Evolutionary conservation across 1,139 yeast species (phyloP), one percentile per base, ranked within the genome.

Genomic region (Geotrichum phurueaensis): DNA sequence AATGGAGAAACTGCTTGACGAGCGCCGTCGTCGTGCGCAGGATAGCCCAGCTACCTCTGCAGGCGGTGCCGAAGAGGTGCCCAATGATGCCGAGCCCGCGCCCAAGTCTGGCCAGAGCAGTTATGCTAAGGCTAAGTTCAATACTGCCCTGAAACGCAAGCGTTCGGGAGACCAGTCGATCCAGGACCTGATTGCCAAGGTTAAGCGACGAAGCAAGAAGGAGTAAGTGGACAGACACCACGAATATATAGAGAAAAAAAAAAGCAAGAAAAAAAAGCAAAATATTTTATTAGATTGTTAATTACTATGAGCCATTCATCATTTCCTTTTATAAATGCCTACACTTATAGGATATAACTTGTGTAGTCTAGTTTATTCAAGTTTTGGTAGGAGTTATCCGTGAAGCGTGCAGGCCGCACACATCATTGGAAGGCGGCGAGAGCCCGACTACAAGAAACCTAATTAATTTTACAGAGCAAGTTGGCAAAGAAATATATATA

Each of bases 1-100:
- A 27, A 91, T 92, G 96, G 86, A 86, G 71, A 81, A 86, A 73
- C 83, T 94, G 58, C 76, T 91, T 75, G 80, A 83, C 57, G 95
- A 90, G 72, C 82, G 96, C 67, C 81, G 86, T 45, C 83, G 83
- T 70, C 81, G 95, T 49, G 63, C 66, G 6, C 65, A 61, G 15
- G 51, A 58, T 47, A 39, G 51, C 50, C 48, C 56, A 18, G 45
- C 50, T 3, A 25, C 15, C 33, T n/a, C 29, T 20, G 56, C 49
- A 2, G 15, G 29, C 13, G 56, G 49, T 2, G 54, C 49, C 10
- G 54, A 53, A 5, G 33, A 49, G 20, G 63, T 45, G 13, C 39
- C 53, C n/a, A 53, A 23, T n/a, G 49, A 27, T 1, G 15, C 58
- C 3, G 10, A 47, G 1, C 10, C 51, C 12, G 51, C 47, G 23